These are phyloP conservation scores for Acanthamoeba lenticulata DNA, from an alignment of 208 protist species.

Conservation along the genomic window DNA sequence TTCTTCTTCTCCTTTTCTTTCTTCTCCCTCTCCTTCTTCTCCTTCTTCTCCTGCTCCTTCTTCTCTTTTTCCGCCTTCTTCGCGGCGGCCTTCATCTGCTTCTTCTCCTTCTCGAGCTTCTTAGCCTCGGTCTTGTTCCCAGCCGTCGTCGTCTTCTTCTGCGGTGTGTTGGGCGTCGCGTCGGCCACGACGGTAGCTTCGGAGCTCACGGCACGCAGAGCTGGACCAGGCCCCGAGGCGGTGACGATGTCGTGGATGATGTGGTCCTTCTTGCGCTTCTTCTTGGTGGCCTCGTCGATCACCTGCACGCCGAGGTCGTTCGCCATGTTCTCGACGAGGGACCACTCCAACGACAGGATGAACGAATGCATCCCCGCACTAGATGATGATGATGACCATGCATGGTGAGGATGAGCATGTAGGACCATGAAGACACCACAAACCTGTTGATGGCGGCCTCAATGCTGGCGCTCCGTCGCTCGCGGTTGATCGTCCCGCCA, in stretches of 20 bases:
- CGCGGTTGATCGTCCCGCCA: neutral
- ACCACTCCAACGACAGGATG: neutral
- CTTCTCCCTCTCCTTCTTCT: too few species aligned
- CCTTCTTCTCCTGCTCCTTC: neutral
- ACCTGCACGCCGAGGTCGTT: neutral
- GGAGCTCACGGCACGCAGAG: too few species aligned
- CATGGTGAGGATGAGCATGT: neutral
- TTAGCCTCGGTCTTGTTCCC: neutral
- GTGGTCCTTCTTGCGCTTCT: neutral
- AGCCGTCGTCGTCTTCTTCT: too few species aligned
- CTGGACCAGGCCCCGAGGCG: neutral
- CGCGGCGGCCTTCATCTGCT: neutral
- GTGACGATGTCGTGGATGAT: neutral
- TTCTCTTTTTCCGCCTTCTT: neutral
- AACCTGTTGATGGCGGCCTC: conserved; percentile 1
- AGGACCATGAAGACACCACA: neutral
- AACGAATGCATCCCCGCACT: neutral
- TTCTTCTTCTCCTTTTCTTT: neutral
- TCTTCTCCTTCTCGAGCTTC: neutral
- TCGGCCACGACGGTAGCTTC: neutral
- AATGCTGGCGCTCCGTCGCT: neutral
- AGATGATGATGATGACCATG: neutral
- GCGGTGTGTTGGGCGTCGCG: neutral
- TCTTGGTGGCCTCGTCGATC: neutral
- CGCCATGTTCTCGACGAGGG: neutral